These are phyloP conservation scores for Lachancea dasiensis DNA, from an alignment of 805 yeast species.

Conservation along the genomic window DNA sequence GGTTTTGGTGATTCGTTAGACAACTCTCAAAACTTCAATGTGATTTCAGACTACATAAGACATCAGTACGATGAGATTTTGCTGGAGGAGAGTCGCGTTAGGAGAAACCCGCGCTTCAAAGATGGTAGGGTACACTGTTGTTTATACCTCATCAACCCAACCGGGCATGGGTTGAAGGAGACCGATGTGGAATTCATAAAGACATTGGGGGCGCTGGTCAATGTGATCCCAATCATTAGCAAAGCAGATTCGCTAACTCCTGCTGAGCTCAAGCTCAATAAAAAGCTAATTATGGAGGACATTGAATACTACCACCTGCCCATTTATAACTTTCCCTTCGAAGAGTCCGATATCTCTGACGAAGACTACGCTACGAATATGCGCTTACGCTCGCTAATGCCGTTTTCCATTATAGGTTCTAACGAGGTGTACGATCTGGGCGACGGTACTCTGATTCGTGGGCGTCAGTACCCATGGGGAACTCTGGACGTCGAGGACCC, in stretches of 20 bases:
- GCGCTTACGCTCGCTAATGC: conserved; percentile 55
- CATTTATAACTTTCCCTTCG: conserved; percentile 66
- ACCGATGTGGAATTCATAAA: conserved; percentile 76
- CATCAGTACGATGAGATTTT: conserved; percentile 80
- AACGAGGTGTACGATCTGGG: conserved; percentile 49
- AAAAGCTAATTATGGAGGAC: conserved; percentile 70
- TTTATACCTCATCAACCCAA: conserved; percentile 72
- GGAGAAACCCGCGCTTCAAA: conserved; percentile 79
- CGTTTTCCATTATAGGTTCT: conserved; percentile 67
- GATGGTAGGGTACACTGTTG: conserved; percentile 78
- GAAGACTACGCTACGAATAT: conserved; percentile 62
- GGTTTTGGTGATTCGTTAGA: conserved; percentile 75
- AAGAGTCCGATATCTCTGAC: conserved; percentile 47
- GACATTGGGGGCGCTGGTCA: conserved; percentile 71
- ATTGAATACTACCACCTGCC: conserved; percentile 65
- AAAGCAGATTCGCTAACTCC: conserved; percentile 82
- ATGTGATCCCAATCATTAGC: conserved; percentile 79
- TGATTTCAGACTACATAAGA: conserved; percentile 70
- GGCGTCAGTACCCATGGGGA: conserved; percentile 55
- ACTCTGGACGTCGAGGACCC: conserved; percentile 62
- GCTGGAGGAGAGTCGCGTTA: conserved; percentile 72
- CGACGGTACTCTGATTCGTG: conserved; percentile 38
- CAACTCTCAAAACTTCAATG: conserved; percentile 58
- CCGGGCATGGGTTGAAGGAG: conserved; percentile 76
- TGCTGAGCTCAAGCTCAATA: conserved; percentile 69